Evolutionary conservation across 1,284 basidiomycete species (phyloP).

Genomic region (Puccinia hordei): DNA sequence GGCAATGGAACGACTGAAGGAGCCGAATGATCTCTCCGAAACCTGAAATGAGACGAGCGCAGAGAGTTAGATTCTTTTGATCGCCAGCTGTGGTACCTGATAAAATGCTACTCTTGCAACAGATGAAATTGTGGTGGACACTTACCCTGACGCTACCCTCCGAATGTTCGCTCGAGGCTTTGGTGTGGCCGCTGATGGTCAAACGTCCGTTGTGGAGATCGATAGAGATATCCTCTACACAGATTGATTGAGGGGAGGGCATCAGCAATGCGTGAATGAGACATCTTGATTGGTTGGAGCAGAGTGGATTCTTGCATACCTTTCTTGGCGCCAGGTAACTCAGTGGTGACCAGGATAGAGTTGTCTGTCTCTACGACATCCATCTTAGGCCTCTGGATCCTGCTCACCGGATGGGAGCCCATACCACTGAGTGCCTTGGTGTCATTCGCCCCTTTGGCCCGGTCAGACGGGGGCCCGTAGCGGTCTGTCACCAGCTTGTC

Average conservation of each 20-base stretch:
- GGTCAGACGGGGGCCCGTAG: slow-evolving; percentile 16
- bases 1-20: slow-evolving; percentile 23
- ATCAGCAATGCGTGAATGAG: no score
- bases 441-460: background rate
- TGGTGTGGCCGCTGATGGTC: slow-evolving; percentile 19
- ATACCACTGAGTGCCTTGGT: background rate
- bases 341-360: slow-evolving; percentile 12
- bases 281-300: no score
- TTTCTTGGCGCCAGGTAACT: slow-evolving; percentile 34
- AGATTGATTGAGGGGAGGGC: background rate
- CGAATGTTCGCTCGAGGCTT: slow-evolving; percentile 32
- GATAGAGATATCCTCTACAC: slow-evolving; percentile 41
- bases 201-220: slow-evolving; percentile 34
- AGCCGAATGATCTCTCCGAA: slow-evolving; percentile 39
- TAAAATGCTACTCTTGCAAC: background rate
- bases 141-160: slow-evolving; percentile 33
- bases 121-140: background rate
- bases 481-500: slow-evolving; percentile 33
- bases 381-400: slow-evolving; percentile 17
- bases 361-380: slow-evolving; percentile 28
- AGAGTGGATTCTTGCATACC: background rate
- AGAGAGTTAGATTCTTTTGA: background rate
- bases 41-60: slow-evolving; percentile 8
- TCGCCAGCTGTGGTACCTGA: background rate
- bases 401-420: background rate